Base-by-base conservation (phyloP, 371 early-diverging fungal genomes). In the Apophysomyces variabilis region DNA sequence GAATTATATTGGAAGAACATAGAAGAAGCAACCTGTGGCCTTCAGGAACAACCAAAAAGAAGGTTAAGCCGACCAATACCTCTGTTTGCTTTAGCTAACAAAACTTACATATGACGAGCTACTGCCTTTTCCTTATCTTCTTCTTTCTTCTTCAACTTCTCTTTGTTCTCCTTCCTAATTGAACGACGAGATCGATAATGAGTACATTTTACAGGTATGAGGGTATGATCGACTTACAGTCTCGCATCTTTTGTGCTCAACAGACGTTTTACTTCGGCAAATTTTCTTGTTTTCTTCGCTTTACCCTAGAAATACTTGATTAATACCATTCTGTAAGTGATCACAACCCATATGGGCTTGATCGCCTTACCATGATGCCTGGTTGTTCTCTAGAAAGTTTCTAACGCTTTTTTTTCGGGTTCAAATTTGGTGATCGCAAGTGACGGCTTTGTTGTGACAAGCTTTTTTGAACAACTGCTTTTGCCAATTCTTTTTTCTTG, bases 1-100 rank as follows among this genome's bases (percentile, higher is more conserved):
- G 94, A 87, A 78, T 99, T 99, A 79, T 98, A 93, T 69, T 93
- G 88, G 89, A 99, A 99, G 85, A 98, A 99, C 83, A 99, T 87
- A 60, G 96, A 94, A 7, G 96, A 93, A 12, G 97, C 93, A 5
- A 95, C 96, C 76, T 98, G 97, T 18, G 93, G 92, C 58, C 90
- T 89, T 50, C 21, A 77, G 21, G 21, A 26, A 26, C 32, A 3
- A 26, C 5, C 11, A 5, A 36, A 56, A 37, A 21, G 9, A 66
- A 45, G 37, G 0, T 41, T 26, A 26, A 26, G 3, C 32, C 32
- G 0, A 41, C 41, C 1, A 41, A 41, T 41, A 13, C 8, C 3
- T 41, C 41, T 41, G 32, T 41, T 13, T 41, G 11, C 41, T 41
- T 41, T 41, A 41, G 50, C 9, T 47, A 47, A 13, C 7, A 46